A percentile compares a stretch with the other conserved stretches of the same genome.
These are phyloP conservation scores for Phoma sp. DNA, from an alignment of 2,329 filamentous ascomycete genomes.

Conservation along the genomic window DNA sequence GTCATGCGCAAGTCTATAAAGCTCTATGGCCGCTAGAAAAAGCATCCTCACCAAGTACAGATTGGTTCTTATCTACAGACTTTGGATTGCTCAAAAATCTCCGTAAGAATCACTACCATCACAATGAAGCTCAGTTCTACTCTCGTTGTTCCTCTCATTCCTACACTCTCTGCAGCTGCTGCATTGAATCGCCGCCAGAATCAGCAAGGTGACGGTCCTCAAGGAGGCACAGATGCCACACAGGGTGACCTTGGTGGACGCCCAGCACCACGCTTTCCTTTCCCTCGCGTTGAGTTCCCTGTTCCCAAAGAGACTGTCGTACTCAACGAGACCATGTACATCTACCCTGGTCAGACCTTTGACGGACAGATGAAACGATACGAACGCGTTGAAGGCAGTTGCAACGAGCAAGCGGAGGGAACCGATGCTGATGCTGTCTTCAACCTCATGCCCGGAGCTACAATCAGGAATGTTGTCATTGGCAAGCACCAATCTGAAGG, in stretches of 20 bases:
- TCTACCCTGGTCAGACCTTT: constrained; percentile 30
- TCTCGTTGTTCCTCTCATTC: constrained; percentile 26
- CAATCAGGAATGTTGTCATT: constrained; percentile 32
- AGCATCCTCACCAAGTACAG: constrained; percentile 10
- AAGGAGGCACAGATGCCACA: constrained; percentile 27
- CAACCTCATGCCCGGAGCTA: constrained; percentile 29
- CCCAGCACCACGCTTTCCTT: constrained; percentile 29
- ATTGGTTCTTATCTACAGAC: constrained; percentile 4
- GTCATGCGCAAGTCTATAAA: constrained; percentile 15
- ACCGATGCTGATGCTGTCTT: constrained; percentile 35
- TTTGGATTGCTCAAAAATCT: not conserved
- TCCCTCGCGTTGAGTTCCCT: constrained; percentile 30
- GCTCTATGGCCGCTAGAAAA: constrained; percentile 5
- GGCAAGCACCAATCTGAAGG: constrained; percentile 36
- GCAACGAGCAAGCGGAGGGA: constrained; percentile 34
- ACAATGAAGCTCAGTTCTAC: constrained; percentile 30
- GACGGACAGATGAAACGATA: constrained; percentile 38
- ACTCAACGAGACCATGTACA: constrained; percentile 33
- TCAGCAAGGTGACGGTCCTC: constrained; percentile 28
- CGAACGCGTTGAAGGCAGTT: constrained; percentile 31
- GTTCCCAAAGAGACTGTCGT: constrained; percentile 33
- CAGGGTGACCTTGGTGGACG: constrained; percentile 31
- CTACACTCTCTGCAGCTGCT: constrained; percentile 27
- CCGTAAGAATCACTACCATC: not conserved
- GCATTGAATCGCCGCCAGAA: constrained; percentile 28